Evolutionary conservation across 768 basidiomycete genomes (phyloP), one percentile per base, ranked within the genome.

Genomic region (Sarcomyxa edulis): DNA sequence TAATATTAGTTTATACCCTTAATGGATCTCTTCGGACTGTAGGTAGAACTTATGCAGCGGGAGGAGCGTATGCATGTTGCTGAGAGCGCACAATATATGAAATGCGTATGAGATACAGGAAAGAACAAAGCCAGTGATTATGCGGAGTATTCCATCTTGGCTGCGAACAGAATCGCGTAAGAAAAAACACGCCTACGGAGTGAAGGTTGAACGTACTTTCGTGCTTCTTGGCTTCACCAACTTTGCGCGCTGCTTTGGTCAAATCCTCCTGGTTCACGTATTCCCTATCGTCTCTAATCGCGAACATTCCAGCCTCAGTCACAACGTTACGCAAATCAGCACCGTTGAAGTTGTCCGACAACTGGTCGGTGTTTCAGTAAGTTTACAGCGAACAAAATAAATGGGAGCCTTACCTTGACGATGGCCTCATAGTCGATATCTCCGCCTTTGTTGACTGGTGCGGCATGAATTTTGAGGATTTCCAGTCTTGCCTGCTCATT

Each of bases 401-500:
- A 12, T 16, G 35, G 6, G 6, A 7, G 7, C 49, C 60, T 35
- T 32, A 88, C 86, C 72, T 98, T 99, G 42, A 98, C 96, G 48
- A 98, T 87, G 3, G 96, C 93, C 55, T 98, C 96, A 51, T 92
- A 97, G 59, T 99, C 95, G 12, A 99, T 92, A 30, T 96, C 94
- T 3, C 90, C 92, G 23, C 72, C 74, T 70, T 99, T 99, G 66
- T 91, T 93, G 41, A 98, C 93, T 3, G 91, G 88, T 14, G 76
- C 81, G 6, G 92, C 82, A 55, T 99, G 96, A 44, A 99, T 98
- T 67, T 99, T 98, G 48, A 99, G 73, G 52, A 99, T 98, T 61
- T 98, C 96, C 41, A 93, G 56, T 15, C 96, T 83, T 1, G 88
- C 93, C 59, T 96, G 93, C 57, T 98, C 96, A 53, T 99, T 98